Conservation (phyloP, 768 basidiomycete genomes). For the Russula virescens region DNA sequence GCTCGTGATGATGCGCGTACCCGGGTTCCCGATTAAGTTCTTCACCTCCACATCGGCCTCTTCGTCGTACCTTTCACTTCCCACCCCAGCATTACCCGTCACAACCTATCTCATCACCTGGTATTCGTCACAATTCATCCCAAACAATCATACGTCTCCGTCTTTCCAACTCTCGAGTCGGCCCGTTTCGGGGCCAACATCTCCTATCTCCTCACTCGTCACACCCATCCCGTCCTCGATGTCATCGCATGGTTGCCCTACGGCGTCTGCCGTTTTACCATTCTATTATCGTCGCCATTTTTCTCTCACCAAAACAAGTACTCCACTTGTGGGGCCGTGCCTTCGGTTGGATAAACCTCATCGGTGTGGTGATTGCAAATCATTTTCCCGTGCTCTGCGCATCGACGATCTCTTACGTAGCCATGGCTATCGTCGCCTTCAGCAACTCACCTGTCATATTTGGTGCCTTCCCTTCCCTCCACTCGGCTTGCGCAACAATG, state of each 20-base stretch:
- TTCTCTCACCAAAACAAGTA: slow-evolving; percentile 71
- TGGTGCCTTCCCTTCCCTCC: slow-evolving; percentile 95
- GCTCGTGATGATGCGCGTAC: slow-evolving; percentile 64
- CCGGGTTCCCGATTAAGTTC: slow-evolving; percentile 69
- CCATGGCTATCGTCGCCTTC: too few species aligned
- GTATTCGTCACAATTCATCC: slow-evolving; percentile 85
- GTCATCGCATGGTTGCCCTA: too few species aligned
- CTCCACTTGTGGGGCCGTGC: slow-evolving; percentile 81
- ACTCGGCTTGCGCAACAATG: slow-evolving; percentile 85
- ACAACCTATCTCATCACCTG: too few species aligned
- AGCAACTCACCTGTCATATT: too few species aligned
- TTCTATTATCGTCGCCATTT: slow-evolving; percentile 83
- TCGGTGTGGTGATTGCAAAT: slow-evolving; percentile 86
- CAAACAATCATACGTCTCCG: slow-evolving; percentile 69
- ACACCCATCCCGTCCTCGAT: too few species aligned
- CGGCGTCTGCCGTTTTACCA: slow-evolving; percentile 84
- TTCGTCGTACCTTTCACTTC: slow-evolving; percentile 78
- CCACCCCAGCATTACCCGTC: too few species aligned
- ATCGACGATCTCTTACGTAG: too few species aligned
- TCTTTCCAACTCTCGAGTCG: slow-evolving; percentile 91
- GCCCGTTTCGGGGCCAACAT: slow-evolving; percentile 97
- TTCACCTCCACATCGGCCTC: slow-evolving; percentile 58
- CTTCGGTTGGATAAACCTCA: slow-evolving; percentile 90
- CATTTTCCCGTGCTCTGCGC: slow-evolving; percentile 86
- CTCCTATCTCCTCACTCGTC: slow-evolving; percentile 91